These are phyloP conservation scores for Purshia tridentata DNA, from an alignment of 306 rosid species.

Conservation along the genomic window DNA sequence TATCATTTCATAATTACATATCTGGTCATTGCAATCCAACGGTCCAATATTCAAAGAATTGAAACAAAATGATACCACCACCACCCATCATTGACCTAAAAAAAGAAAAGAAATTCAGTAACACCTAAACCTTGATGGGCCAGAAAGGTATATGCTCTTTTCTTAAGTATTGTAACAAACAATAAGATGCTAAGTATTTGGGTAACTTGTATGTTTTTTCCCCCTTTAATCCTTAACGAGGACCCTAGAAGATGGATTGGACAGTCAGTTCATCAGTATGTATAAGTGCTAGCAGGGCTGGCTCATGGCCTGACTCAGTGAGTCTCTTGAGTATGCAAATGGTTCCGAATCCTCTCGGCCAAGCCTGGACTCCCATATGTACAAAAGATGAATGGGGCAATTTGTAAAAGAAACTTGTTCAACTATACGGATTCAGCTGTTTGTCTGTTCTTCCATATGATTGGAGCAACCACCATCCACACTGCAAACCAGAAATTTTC, in stretches of 20 bases:
- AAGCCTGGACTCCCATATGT: slow-evolving; percentile 24
- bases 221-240: slow-evolving; percentile 7
- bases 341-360: slow-evolving; percentile 14
- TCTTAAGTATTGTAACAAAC: not conserved
- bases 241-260: slow-evolving; percentile 14
- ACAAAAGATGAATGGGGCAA: slow-evolving; percentile 20
- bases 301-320: slow-evolving; percentile 10
- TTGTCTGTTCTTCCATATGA: slow-evolving; percentile 62
- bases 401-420: not conserved
- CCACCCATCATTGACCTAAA: too few species aligned
- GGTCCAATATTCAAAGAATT: not conserved
- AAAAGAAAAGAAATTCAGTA: too few species aligned
- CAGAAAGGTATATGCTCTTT: not conserved
- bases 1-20: too few species aligned
- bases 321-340: slow-evolving; percentile 1
- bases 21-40: not conserved
- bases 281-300: slow-evolving; percentile 26
- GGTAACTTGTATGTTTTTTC: slow-evolving; percentile 9
- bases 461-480: slow-evolving; percentile 87
- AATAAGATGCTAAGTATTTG: not conserved
- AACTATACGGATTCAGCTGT: slow-evolving; percentile 39
- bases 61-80: not conserved
- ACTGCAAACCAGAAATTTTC: slow-evolving; percentile 45
- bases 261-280: slow-evolving; percentile 14
- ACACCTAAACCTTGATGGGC: not conserved